Base-by-base conservation (phyloP, 2,329 filamentous ascomycete genomes). In the Samsoniella hepiali region DNA sequence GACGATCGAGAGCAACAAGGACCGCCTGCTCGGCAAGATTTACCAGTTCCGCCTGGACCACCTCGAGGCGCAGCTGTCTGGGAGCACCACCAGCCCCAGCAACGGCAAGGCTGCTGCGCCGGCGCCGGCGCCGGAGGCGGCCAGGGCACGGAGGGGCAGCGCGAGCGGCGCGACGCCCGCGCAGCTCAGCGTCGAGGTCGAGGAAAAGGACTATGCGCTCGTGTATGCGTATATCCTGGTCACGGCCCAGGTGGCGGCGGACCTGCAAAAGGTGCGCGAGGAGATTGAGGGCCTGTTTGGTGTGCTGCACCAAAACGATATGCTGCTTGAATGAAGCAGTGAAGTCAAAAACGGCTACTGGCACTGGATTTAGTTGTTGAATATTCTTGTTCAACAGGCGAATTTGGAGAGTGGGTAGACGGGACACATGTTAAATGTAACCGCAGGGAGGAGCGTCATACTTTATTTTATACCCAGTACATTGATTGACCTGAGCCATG, bases 191-290 rank as follows among this genome's bases (percentile, higher is more conserved):
- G 54, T 51, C 5, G 54, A 62, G 27, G 63, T 50, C 17, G 66
- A 87, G 67, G 90, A 93, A 73, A 85, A 86, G 66, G 95, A 99
- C 72, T 98, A 95, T 74, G 93, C 94, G 67, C 79, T 98, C 68
- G 77, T 98, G 50, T 99, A 98, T 77, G 93, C 94, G 22, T 99
- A 97, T 77, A 91, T 85, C 3, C 77, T 90, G 51, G 86, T 90
- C 55, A 89, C 87, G 8, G 82, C 85, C 50, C 86, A 89, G 74
- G 82, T 90, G 29, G 85, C 86, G 1, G 85, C 86, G 62, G 87
- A 89, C 74, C 76, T 90, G 51, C 81, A 82, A 71, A 81, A 81
- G 49, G 83, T 88, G 31, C 82, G 85, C 68, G 78, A 73, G 65
- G 86, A 88, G 72, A 81, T 90, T 58, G 86, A 89, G 73, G 78